Conservation (phyloP, 768 basidiomycete genomes). For the Rhizopogon sp. region DNA sequence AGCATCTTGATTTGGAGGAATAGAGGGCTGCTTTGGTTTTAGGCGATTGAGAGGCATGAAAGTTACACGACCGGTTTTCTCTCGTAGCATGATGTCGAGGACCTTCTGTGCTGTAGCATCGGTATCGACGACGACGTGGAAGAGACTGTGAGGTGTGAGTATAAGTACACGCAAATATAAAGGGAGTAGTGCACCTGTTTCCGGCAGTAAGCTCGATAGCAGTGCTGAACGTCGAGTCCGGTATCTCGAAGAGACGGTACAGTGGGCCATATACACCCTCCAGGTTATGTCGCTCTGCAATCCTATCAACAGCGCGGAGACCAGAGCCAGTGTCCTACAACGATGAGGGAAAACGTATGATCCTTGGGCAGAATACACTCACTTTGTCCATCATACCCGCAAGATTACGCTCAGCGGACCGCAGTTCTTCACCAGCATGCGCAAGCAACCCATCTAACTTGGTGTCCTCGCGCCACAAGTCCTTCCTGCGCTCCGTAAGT, state of each 20-base stretch:
- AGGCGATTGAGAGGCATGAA: conserved; percentile 98
- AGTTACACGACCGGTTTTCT: conserved; percentile 91
- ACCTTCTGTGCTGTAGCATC: conserved; percentile 89
- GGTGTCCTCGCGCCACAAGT: conserved; percentile 92
- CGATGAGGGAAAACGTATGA: background rate
- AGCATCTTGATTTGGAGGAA: conserved; percentile 68
- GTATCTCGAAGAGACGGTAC: conserved; percentile 89
- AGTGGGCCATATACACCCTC: conserved; percentile 91
- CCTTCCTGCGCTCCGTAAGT: conserved; percentile 79
- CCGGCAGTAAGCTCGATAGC: conserved; percentile 95
- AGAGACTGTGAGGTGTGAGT: conserved; percentile 52
- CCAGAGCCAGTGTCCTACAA: conserved; percentile 86
- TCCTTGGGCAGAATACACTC: conserved; percentile 1
- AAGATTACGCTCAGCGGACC: conserved; percentile 71
- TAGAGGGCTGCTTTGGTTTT: conserved; percentile 61
- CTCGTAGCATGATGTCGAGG: conserved; percentile 90
- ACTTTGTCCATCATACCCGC: conserved; percentile 97
- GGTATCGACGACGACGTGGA: conserved; percentile 97
- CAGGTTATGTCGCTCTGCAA: conserved; percentile 69
- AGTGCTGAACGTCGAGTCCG: conserved; percentile 83
- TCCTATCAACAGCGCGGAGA: conserved; percentile 79
- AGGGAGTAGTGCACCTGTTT: conserved; percentile 59
- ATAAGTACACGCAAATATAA: conserved; percentile 1
- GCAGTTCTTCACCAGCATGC: conserved; percentile 76
- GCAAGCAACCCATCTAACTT: conserved; percentile 75